Evolutionary conservation across 805 yeast species (phyloP), one percentile per base, ranked within the genome.

Genomic region (Candida silvatica): DNA sequence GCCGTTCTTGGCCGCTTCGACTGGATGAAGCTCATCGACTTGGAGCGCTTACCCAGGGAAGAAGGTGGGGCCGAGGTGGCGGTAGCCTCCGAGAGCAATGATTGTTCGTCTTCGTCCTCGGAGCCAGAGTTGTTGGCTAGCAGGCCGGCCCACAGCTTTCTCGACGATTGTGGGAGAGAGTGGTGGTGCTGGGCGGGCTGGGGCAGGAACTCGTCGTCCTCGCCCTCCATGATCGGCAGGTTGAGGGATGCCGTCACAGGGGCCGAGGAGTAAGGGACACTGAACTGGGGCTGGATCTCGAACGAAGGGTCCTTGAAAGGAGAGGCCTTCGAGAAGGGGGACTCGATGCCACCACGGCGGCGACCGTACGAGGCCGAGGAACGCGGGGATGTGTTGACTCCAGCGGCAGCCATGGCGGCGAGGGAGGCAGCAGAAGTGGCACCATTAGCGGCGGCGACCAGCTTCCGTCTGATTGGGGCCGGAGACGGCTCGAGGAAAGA

Each of bases 231-330:
- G 20, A 32, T 37, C 4, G 38, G 18, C 20, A 36, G 39, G 40
- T 42, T 47, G 36, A 75, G 54, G 3, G 81, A 71, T 11, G 86
- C 86, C 12, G 88, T 77, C 2, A 81, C 90, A 0, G 90, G 90
- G 4, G 90, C 86, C 18, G 80, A 69, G 27, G 77, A 65, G 46
- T 81, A 81, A 5, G 90, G 90, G 40, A 81, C 79, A 42, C 73
- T 70, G 29, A 54, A 37, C 32, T 50, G 58, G 9, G 60, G 56
- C n/a, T n/a, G n/a, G 30, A 54, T 45, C 41, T 57, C 61, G 30
- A 57, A 32, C 5, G 59, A 42, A 11, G 55, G 36, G 36, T 55
- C 60, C 35, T 49, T 38, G 37, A 56, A 58, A 12, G 59, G 49
- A 8, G 61, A 46, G 16, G 36, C 29, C 17, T 43, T 41, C n/a